Evolutionary conservation across 768 basidiomycete species (phyloP), one percentile per base, ranked within the genome.

Genomic region (Daedaleopsis sinensis): DNA sequence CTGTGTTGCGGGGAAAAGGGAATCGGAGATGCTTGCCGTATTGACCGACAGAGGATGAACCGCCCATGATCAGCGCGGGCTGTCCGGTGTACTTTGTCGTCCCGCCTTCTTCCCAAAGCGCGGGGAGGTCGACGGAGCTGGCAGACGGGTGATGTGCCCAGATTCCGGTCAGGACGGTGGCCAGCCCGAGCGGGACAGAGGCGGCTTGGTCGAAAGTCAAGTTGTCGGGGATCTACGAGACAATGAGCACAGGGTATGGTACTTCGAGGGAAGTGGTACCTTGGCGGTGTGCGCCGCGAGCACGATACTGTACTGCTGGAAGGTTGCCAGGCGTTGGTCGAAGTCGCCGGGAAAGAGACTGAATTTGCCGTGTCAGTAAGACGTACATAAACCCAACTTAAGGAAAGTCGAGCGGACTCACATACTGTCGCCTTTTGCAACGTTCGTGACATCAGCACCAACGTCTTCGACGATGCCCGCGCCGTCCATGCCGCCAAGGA

Each of bases 391-490:
- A 46, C 21, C 8, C 18, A n/a, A 7, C 8, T 16, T 44, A 7
- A 7, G 16, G 44, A 18, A 18, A 46, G 9, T 13, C 44, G 21
- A 18, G 16, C 6, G 4, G 5, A 58, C 71, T 43, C 68, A 76
- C 78, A 82, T 76, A 52, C 67, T 76, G 67, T 82, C 78, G 36
- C 82, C 82, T 35, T 73, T 72, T 43, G 68, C 68, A 46, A 78
- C 77, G 19, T 65, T 61, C 13, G 57, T 64, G 0, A 80, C 79
- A 5, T 72, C 77, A 27, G 74, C 69, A 13, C 80, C 81, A 19
- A 79, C 66, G 11, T 67, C 70, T 35, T 74, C 73, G 19, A 83
- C 77, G 12, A 70, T 62, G 1, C 81, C 81, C 0, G 80, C 74
- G 37, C 37, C 57, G 55, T 69, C 66, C 1, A 52, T 43, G 10